Evolutionary conservation across 345 rosid genomes (phyloP), one percentile per base, ranked within the genome.

Genomic region (Lagerstroemia speciosa): DNA sequence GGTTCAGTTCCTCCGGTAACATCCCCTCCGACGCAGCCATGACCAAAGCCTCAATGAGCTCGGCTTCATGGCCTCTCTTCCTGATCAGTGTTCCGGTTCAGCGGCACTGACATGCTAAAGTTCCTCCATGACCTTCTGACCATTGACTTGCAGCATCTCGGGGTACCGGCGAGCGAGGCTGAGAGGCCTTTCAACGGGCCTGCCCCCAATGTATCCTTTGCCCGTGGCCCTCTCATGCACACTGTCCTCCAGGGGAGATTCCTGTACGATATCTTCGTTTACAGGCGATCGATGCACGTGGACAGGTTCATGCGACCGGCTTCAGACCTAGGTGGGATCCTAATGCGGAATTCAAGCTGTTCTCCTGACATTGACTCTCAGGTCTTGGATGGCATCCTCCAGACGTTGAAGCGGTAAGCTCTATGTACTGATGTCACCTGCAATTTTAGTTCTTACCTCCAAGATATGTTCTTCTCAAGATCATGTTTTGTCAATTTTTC

Each of bases 201-300:
- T 4, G 80, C 91, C 0, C 91, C 86, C 2, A 93, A 89, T 65
- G 33, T 83, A 65, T 63, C 89, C 32, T 4, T 77, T 48, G 80
- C 75, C 61, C 52, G 81, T 1, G 84, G 62, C 19, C 79, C 90
- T 57, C 94, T 96, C 17, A 76, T 91, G 78, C 89, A 87, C 77
- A 90, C 96, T 0, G 97, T 92, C 36, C 55, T 91, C 36, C 77
- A 91, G 60, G 96, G 98, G n/a, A 83, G 90, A 83, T 89, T 93
- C 70, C 55, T 89, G 65, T 87, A 84, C 74, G 98, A 91, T 79
- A 82, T 91, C 32, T 87, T 89, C 78, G 70, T 93, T 69, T 89
- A 91, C 76, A 76, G 82, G 38, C 80, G 83, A 32, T 70, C 90
- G 10, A 71, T 65, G 30, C 67, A 81, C 0, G 78, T 76, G 45